phyloP scores from a whole-genome alignment of 768 basidiomycete species.

The Lactarius psammicola region DNA sequence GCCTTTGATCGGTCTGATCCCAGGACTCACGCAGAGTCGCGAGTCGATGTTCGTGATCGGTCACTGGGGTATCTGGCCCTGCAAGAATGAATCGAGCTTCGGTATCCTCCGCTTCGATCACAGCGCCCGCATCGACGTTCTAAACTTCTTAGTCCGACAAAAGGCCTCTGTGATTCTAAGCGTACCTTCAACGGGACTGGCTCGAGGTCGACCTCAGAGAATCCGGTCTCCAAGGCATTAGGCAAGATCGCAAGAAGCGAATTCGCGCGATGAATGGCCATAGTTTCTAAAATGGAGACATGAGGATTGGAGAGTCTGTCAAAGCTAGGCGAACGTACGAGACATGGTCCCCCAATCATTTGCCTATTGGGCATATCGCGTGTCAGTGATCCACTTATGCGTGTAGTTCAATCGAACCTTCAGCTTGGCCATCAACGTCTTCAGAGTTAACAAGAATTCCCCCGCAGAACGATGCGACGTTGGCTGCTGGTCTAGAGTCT shows the following conservation, averaged over 20 bases:
- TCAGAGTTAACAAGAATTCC: slow-evolving; percentile 55
- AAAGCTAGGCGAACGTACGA: slow-evolving; percentile 40
- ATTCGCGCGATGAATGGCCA: slow-evolving; percentile 46
- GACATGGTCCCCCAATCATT: slow-evolving; percentile 67
- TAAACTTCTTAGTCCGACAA: not conserved
- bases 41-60: not conserved
- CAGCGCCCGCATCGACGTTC: not conserved
- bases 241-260: slow-evolving; percentile 41
- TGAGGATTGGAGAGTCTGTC: not conserved
- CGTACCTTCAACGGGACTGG: slow-evolving; percentile 50
- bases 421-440: slow-evolving; percentile 65
- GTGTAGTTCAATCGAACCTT: slow-evolving; percentile 42
- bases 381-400: not conserved
- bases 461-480: slow-evolving; percentile 52
- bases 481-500: slow-evolving; percentile 47
- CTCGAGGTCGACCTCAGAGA: slow-evolving; percentile 45
- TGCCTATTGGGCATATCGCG: slow-evolving; percentile 37
- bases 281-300: slow-evolving; percentile 39
- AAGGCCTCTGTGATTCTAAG: not conserved
- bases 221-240: slow-evolving; percentile 48
- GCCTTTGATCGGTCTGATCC: not conserved
- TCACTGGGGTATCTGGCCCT: not conserved
- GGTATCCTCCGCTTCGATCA: not conserved
- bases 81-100: not conserved
- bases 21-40: not conserved